Base-by-base conservation (phyloP, 345 rosid genomes). In the Citrus mangshanensis region DNA sequence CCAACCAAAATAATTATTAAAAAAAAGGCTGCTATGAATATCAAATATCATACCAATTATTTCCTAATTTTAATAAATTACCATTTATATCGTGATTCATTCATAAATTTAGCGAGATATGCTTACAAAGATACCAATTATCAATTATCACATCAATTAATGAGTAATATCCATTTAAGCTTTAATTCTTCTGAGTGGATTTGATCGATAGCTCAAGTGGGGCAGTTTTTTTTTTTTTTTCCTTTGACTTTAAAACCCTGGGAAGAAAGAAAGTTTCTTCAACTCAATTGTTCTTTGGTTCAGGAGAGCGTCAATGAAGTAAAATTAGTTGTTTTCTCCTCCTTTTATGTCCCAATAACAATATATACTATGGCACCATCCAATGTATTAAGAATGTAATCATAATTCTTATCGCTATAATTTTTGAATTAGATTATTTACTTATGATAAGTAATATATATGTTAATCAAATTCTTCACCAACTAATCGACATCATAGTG, bases 221-320 rank as follows among this genome's bases (percentile, higher is more conserved):
- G 76, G 40, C 7, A 42, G 80, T 56, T 72, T 58, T 32, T 14
- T 22, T 66, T 77, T 59, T 60, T 77, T 64, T 77, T 68, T n/a
- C n/a, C 37, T 55, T 80, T 35, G 72, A 80, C 79, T 70, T 60
- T 37, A 1, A 22, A 28, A 40, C 10, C 51, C 7, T 32, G 1
- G 49, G 37, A 5, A 32, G 6, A n/a, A 46, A 70, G 3, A 68
- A 6, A 22, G 3, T 56, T 37, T 38, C 42, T 68, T 4, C 37
- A 66, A 56, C 74, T 56, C 51, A 12, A 13, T 12, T 3, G 14
- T 46, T 46, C 72, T 49, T 65, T 32, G 54, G 35, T 9, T n/a
- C 4, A 32, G n/a, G 3, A 46, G 73, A 76, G 73, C 68, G 56
- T 54, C 38, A 35, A 7, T 28, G 37, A 76, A 76, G 64, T 6